These are phyloP conservation scores for Rhizoclosmatium sp. DNA, from an alignment of 192 early-diverging fungal species.

Conservation along the genomic window DNA sequence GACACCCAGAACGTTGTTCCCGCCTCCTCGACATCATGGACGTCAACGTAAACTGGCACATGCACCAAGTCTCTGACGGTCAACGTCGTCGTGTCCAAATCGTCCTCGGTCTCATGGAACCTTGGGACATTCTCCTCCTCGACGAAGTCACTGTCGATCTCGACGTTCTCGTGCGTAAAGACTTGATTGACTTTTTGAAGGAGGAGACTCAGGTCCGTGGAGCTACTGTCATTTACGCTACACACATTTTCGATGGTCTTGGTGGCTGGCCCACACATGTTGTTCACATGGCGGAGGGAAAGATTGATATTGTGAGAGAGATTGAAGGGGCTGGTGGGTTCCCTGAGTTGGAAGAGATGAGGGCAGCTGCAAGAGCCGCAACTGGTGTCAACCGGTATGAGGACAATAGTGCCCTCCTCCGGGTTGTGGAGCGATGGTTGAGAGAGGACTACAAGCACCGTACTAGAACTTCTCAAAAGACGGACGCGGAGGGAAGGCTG, in stretches of 20 bases:
- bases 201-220: conserved; percentile 66
- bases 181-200: conserved; percentile 72
- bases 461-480: conserved; percentile 15
- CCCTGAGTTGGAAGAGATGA: conserved; percentile 62
- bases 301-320: conserved; percentile 52
- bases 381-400: conserved; percentile 10
- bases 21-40: conserved; percentile 73
- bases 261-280: conserved; percentile 79
- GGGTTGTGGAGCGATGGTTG: conserved; percentile 72
- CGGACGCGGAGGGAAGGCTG: conserved; percentile 42
- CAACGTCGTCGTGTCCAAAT: conserved; percentile 72
- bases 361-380: conserved; percentile 17
- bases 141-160: conserved; percentile 86
- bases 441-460: conserved; percentile 59
- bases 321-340: conserved; percentile 50
- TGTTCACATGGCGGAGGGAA: conserved; percentile 70
- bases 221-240: conserved; percentile 80
- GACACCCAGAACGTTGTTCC: conserved; percentile 65
- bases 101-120: conserved; percentile 75
- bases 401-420: conserved; percentile 63
- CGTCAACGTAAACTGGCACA: conserved; percentile 54
- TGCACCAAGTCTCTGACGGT: conserved; percentile 72
- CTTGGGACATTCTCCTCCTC: conserved; percentile 71
- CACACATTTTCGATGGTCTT: conserved; percentile 84
- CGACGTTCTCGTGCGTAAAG: conserved; percentile 76